Percentiles rank a stretch among this genome's conserved stretches.
Evolutionary conservation across 257 asterid genomes (phyloP).

Genomic region (Plantago major): DNA sequence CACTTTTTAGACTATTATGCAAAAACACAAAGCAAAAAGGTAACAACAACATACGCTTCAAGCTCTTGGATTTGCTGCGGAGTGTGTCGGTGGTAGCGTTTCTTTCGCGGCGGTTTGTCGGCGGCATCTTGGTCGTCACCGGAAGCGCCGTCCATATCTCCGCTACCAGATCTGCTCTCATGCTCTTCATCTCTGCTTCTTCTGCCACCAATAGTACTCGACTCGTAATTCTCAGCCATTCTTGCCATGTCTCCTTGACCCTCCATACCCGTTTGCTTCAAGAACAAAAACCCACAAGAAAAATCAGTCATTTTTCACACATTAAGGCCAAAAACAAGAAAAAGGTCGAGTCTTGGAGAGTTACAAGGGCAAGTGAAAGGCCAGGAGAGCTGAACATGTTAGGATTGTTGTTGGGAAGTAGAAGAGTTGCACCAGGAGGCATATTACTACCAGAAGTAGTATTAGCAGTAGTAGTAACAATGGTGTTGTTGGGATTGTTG

Average conservation of each 20-base stretch:
- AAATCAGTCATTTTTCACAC: not conserved
- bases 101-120: slow-evolving; percentile 78
- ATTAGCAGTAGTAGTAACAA: slow-evolving; percentile 7
- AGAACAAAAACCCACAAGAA: not conserved
- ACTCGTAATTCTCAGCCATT: slow-evolving; percentile 45
- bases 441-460: slow-evolving; percentile 13
- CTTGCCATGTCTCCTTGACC: slow-evolving; percentile 61
- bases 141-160: slow-evolving; percentile 77
- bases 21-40: not conserved
- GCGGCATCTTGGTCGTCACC: slow-evolving; percentile 84
- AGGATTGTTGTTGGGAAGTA: slow-evolving; percentile 47
- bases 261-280: slow-evolving; percentile 75
- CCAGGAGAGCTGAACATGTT: slow-evolving; percentile 78
- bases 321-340: not conserved
- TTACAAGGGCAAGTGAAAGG: slow-evolving; percentile 93
- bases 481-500: slow-evolving; percentile 21
- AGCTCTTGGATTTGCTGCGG: slow-evolving; percentile 99
- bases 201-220: slow-evolving; percentile 39
- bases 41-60: slow-evolving; percentile 11
- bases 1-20: not conserved
- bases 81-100: slow-evolving; percentile 96
- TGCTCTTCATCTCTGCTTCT: slow-evolving; percentile 83
- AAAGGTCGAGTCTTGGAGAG: not conserved
- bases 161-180: slow-evolving; percentile 99
- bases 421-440: slow-evolving; percentile 39